phyloP scores from a whole-genome alignment of 768 basidiomycete species.

The Leucogyrophana mollusca region DNA sequence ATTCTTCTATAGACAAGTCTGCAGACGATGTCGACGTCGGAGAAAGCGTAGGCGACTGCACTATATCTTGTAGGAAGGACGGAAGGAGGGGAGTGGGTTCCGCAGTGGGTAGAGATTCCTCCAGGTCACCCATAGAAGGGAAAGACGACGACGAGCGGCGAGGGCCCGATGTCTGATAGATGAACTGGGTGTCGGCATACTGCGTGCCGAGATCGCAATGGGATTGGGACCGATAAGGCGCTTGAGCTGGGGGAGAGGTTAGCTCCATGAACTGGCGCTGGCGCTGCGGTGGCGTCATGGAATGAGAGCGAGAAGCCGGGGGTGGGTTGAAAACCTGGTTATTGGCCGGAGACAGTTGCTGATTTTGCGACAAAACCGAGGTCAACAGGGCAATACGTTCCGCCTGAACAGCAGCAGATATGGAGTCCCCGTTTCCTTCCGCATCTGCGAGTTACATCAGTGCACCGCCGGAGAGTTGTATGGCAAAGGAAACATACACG shows the following conservation, averaged over 20 bases:
- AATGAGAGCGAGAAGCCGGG: conserved; percentile 37
- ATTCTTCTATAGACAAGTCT: conserved; percentile 64
- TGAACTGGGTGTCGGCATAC: conserved; percentile 47
- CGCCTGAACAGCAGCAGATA: conserved; percentile 80
- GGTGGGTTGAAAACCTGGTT: conserved; percentile 14
- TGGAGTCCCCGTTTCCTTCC: conserved; percentile 86
- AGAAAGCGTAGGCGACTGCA: conserved; percentile 65
- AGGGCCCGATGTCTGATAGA: conserved; percentile 65
- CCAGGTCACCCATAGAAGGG: conserved; percentile 25
- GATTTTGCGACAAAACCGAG: conserved; percentile 64
- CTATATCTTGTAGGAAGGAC: conserved; percentile 73
- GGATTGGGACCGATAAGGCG: conserved; percentile 49
- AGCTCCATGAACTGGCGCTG: conserved; percentile 39
- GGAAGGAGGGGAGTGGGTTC: conserved; percentile 60
- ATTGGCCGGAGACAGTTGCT: conserved; percentile 28
- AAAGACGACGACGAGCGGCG: conserved; percentile 41
- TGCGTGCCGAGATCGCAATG: conserved; percentile 48
- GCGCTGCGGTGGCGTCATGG: conserved; percentile 45
- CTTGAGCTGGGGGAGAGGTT: conserved; percentile 30
- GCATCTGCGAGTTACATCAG: conserved; percentile 51
- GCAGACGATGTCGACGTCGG: conserved; percentile 65
- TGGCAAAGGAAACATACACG: conserved; percentile 52
- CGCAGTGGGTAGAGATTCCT: conserved; percentile 18
- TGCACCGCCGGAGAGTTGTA: conserved; percentile 6
- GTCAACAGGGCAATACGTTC: conserved; percentile 81